These are phyloP conservation scores for Eutrema salsugineum DNA, from an alignment of 441 rosid species.

Conservation along the genomic window DNA sequence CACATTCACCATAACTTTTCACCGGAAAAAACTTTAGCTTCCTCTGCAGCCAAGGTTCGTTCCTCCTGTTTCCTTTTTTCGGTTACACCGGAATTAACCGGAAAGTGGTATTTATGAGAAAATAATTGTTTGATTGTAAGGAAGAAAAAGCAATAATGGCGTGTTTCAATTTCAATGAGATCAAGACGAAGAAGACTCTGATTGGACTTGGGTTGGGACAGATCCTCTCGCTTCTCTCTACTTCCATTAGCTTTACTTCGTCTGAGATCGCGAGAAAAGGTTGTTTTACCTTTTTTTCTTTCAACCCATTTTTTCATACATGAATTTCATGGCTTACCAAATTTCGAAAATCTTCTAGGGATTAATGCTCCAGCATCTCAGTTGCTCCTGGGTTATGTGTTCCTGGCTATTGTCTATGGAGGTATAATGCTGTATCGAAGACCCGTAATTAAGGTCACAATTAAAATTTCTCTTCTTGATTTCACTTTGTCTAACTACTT, in stretches of 20 bases:
- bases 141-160: neutral
- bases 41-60: too few relatives aligned
- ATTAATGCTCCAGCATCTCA: conserved; percentile 91
- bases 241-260: neutral
- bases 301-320: neutral
- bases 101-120: too few relatives aligned
- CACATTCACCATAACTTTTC: too few relatives aligned
- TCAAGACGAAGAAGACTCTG: conserved; percentile 22
- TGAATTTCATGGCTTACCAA: neutral
- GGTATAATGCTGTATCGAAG: conserved; percentile 51
- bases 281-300: too few relatives aligned
- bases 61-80: too few relatives aligned
- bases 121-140: too few relatives aligned
- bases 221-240: conserved; percentile 25
- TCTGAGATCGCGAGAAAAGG: conserved; percentile 26
- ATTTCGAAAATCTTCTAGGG: conserved; percentile 36
- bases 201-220: conserved; percentile 32
- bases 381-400: conserved; percentile 65
- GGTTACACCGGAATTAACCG: too few relatives aligned
- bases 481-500: neutral
- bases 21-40: too few relatives aligned
- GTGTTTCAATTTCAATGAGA: conserved; percentile 10
- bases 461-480: neutral
- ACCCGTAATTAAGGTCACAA: conserved; percentile 57
- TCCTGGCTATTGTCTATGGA: conserved; percentile 73